Evolutionary conservation across 257 asterid species (phyloP).

Genomic region (Solanum rostratum): DNA sequence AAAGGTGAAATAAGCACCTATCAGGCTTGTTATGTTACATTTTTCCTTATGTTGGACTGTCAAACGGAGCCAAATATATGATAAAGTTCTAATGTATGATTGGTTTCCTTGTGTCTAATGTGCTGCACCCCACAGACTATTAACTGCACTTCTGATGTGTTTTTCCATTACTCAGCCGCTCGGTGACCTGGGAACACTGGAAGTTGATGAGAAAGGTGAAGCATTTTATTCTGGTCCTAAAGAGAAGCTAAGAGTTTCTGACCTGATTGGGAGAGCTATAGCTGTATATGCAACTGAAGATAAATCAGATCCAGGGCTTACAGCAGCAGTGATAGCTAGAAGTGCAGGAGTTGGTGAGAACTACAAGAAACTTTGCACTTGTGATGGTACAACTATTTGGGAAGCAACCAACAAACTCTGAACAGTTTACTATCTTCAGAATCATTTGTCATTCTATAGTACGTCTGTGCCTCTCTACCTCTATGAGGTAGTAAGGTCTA

Average conservation of each 20-base stretch:
- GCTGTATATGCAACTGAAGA: constrained; percentile 58
- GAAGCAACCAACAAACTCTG: constrained; percentile 69
- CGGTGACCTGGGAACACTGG: constrained; percentile 92
- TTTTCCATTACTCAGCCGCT: constrained; percentile 33
- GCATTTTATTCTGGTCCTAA: constrained; percentile 54
- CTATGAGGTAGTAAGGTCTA: no score
- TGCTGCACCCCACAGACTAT: neutral
- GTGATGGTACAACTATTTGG: constrained; percentile 97
- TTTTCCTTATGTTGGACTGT: neutral
- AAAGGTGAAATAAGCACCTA: neutral
- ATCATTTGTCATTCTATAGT: neutral
- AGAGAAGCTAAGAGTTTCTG: constrained; percentile 50
- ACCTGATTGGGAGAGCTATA: constrained; percentile 74
- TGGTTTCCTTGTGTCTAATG: neutral
- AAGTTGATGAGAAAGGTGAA: constrained; percentile 54
- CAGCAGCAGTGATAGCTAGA: constrained; percentile 91
- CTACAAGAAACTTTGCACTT: constrained; percentile 81
- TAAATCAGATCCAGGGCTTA: constrained; percentile 52
- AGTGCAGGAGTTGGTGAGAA: constrained; percentile 98
- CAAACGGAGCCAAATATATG: neutral
- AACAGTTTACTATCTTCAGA: neutral
- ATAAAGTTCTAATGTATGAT: neutral
- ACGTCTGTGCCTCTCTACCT: no score
- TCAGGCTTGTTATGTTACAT: neutral
- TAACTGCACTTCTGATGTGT: neutral